These are phyloP conservation scores for Sporothrix brunneoviolacea DNA, from an alignment of 2,329 filamentous ascomycete species.

Conservation along the genomic window DNA sequence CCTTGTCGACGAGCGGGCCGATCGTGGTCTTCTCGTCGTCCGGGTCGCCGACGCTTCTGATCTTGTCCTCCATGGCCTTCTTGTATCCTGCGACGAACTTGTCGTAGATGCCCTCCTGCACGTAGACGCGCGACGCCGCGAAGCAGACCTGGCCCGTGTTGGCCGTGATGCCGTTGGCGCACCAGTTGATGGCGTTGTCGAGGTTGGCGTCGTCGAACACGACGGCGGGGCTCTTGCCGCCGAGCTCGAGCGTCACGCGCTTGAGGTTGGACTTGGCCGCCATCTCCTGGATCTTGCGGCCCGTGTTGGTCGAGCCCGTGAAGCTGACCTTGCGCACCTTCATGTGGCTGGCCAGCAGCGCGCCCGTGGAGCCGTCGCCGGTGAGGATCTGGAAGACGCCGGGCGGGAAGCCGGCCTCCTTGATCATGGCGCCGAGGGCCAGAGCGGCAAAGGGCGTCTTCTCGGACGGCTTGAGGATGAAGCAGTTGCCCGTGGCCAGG, in stretches of 20 bases:
- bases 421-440: conserved; percentile 30
- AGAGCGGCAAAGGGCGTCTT: conserved; percentile 34
- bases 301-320: conserved; percentile 60
- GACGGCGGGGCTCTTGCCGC: conserved; percentile 59
- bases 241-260: conserved; percentile 65
- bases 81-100: conserved; percentile 54
- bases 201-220: conserved; percentile 58
- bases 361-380: conserved; percentile 30
- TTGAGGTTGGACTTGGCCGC: conserved; percentile 57
- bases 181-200: conserved; percentile 46
- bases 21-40: conserved; percentile 52
- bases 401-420: conserved; percentile 36
- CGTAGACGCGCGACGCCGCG: conserved; percentile 64
- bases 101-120: conserved; percentile 52
- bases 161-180: conserved; percentile 49
- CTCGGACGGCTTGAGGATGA: conserved; percentile 38
- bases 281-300: conserved; percentile 55
- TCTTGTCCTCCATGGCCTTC: conserved; percentile 49
- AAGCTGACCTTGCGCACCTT: conserved; percentile 58
- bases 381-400: conserved; percentile 37
- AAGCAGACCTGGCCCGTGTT: conserved; percentile 71
- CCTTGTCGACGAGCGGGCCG: conserved; percentile 48
- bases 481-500: conserved; percentile 35
- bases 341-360: conserved; percentile 19
- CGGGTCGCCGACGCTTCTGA: conserved; percentile 54